Evolutionary conservation across 1,139 yeast species (phyloP), one percentile per base, ranked within the genome.

Genomic region (Casaregolazyma lundiana): DNA sequence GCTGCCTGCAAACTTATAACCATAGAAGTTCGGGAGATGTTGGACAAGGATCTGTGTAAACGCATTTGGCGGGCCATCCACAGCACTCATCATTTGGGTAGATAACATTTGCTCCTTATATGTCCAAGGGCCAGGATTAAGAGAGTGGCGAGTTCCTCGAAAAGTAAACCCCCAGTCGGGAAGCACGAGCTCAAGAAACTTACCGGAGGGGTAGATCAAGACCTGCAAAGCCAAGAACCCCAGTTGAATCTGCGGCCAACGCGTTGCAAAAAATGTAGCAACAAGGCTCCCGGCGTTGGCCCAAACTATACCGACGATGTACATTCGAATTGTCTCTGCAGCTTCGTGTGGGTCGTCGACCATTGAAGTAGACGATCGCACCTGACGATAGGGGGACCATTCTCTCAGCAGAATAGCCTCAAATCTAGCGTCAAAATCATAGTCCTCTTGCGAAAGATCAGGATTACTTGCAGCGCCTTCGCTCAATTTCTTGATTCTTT

Each of bases 71-170:
- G 69, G 62, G 22, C 70, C 70, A 38, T 68, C 65, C 7, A 56
- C 48, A 34, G 54, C 54, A 13, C 48, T 47, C 30, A 54, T 50
- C 35, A 55, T 55, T 30, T 55, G 45, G 3, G 83, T 73, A 2
- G 79, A 67, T 50, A 78, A 67, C 82, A 79, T 78, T 67, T 82
- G 87, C 59, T 83, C 90, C 60, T 83, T 83, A 58, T 68, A 73
- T 21, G 75, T 68, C 84, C 86, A 83, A 6, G 80, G 80, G 6
- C 82, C 81, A 2, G 81, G 80, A 62, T 80, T 72, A 55, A 77
- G 54, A 46, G 75, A 61, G 55, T 62, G 50, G 46, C 67, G 66
- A 43, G 52, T 58, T 38, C 69, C 75, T 54, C 64, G 64, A 52
- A 59, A 62, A 20, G 59, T 69, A 57, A 77, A 59, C 13, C 70